A percentile compares a stretch with the other conserved stretches of the same genome.
Conservation (phyloP, 169 alveolate genomes). For the Plasmodium vinckei region DNA sequence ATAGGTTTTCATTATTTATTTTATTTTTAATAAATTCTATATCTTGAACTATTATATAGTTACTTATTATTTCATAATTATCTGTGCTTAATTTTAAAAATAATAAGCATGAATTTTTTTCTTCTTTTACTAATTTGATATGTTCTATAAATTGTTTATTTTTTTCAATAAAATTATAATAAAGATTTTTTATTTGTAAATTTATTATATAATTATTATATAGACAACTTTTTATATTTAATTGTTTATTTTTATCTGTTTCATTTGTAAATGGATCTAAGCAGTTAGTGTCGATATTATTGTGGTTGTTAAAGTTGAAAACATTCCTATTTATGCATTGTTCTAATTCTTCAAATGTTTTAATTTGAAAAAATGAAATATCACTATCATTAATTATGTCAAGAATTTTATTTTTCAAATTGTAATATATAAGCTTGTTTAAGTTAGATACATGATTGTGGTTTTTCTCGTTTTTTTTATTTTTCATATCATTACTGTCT, state of each 20-base stretch:
- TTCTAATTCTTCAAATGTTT: slow-evolving; percentile 34
- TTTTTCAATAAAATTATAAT: neutral
- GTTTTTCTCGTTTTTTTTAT: slow-evolving; percentile 13
- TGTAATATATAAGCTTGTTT: slow-evolving; percentile 32
- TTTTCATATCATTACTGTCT: neutral
- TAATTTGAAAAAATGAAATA: slow-evolving; percentile 18
- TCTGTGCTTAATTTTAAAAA: slow-evolving; percentile 17
- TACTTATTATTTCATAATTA: slow-evolving; percentile 1
- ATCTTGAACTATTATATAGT: slow-evolving; percentile 11
- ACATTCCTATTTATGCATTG: slow-evolving; percentile 12
- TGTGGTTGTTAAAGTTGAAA: neutral
- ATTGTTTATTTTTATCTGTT: neutral
- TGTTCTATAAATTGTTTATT: neutral
- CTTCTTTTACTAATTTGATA: slow-evolving; percentile 14
- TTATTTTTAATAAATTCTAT: slow-evolving; percentile 20
- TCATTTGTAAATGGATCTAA: neutral
- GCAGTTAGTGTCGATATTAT: neutral
- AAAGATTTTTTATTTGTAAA: slow-evolving; percentile 4
- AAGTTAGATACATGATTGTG: slow-evolving; percentile 11
- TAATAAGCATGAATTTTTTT: slow-evolving; percentile 3
- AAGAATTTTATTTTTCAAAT: slow-evolving; percentile 35
- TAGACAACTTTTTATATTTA: neutral
- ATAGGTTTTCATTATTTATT: slow-evolving; percentile 5
- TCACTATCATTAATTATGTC: slow-evolving; percentile 23
- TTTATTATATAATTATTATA: slow-evolving; percentile 16